phyloP scores from a whole-genome alignment of 371 early-diverging fungal species.

The Mortierella sp. region DNA sequence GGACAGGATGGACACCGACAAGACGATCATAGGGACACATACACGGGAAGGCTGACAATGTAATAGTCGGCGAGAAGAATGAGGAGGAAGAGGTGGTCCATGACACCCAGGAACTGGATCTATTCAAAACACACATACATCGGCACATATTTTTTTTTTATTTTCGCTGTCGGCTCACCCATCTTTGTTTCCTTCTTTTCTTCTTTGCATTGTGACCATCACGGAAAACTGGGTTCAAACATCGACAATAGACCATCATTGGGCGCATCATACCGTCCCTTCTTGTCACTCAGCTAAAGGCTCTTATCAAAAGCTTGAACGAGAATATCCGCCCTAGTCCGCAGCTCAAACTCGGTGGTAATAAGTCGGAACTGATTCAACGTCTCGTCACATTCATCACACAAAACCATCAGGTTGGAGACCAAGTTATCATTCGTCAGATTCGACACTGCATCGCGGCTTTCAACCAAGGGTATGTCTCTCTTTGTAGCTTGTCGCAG shows the following conservation, averaged over 20 bases:
- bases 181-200: background rate
- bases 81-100: background rate
- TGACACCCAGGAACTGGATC: conserved; percentile 2
- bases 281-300: conserved; percentile 47
- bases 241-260: conserved; percentile 43
- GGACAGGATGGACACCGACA: background rate
- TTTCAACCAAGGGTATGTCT: conserved; percentile 36
- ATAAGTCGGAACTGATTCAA: conserved; percentile 50
- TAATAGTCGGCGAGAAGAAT: background rate
- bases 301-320: conserved; percentile 53
- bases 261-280: conserved; percentile 56
- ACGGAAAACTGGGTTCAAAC: background rate
- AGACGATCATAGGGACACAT: background rate
- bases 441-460: conserved; percentile 48
- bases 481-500: background rate
- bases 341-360: conserved; percentile 55
- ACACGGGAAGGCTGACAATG: background rate
- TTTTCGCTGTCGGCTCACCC: background rate
- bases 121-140: background rate
- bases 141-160: background rate
- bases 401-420: conserved; percentile 40
- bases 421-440: conserved; percentile 49
- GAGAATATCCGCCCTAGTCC: conserved; percentile 47
- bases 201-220: background rate
- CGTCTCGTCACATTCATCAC: conserved; percentile 34